Base-by-base conservation (phyloP, 2,329 filamentous ascomycete species). In the Graphium sp. region DNA sequence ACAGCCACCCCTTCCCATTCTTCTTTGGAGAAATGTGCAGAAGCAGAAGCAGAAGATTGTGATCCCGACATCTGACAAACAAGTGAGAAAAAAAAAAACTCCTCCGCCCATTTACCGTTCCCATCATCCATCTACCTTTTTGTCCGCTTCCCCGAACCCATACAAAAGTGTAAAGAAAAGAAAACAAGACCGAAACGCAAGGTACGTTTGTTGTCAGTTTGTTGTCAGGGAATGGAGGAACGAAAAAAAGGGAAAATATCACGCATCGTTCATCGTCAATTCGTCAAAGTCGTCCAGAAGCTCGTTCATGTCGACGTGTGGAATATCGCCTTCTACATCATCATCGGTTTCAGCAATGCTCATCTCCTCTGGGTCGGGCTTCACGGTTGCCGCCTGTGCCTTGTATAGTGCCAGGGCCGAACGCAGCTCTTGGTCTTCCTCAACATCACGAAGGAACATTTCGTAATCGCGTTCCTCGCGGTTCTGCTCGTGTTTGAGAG, bases 391-490 rank as follows among this genome's bases (percentile, higher is more conserved):
- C 47, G 61, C 53, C 41, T 62, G 53, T 35, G 62, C 66, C 58
- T 87, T 93, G 59, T 93, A 98, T 42, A 98, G 50, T 25, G 82
- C 80, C 47, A 98, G 59, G 2, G 83, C 84, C 24, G 74, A 68
- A 31, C 89, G 66, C 39, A 94, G 62, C 45, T 98, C 89, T 29
- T 79, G 67, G 49, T 98, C 89, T 48, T 95, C 85, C 55, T 98
- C 91, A 8, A 98, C 82, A 50, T 98, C 89, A 25, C 79, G 76
- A 61, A 98, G 58, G 71, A 98, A 98, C 69, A 85, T 72, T 59
- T 98, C 89, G 55, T 92, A 98, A 53, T 98, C 89, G 39, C 76
- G 70, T 47, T 95, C 85, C 60, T 92, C 73, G 37, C 74, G 73
- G 34, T 85, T 81, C 47, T 87, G 79, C 47, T 95, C 85, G 34